These are phyloP conservation scores for Ceratocystis albifundus DNA, from an alignment of 2,329 filamentous ascomycete genomes.

Conservation along the genomic window DNA sequence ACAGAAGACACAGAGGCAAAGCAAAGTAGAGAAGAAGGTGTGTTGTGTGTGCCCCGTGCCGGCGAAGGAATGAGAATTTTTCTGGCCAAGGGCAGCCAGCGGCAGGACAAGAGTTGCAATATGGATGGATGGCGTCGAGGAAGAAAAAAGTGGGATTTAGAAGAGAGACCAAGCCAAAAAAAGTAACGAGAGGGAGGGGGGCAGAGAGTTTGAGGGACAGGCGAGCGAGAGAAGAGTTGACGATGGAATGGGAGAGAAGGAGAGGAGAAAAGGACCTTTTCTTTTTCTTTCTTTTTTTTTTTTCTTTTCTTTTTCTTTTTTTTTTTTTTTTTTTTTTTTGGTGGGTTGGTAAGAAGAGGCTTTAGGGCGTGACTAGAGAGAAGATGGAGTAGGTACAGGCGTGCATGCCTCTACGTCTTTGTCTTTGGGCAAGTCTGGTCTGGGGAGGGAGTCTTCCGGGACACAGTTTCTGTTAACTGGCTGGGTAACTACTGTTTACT, in stretches of 20 bases:
- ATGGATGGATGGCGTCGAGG: conserved; percentile 14
- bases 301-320: too few relatives aligned
- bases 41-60: conserved; percentile 17
- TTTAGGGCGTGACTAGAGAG: not conserved
- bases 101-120: conserved; percentile 9
- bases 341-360: not conserved
- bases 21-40: conserved; percentile 12
- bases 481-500: too few relatives aligned
- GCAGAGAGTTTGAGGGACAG: not conserved
- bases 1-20: not conserved
- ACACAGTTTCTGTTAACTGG: not conserved
- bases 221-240: not conserved
- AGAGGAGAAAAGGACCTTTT: conserved; percentile 3
- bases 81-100: conserved; percentile 19
- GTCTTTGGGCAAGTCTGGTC: too few relatives aligned
- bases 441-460: not conserved
- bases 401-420: not conserved
- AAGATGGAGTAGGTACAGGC: not conserved
- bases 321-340: too few relatives aligned
- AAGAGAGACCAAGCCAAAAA: conserved; percentile 4
- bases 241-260: conserved; percentile 15
- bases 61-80: conserved; percentile 24
- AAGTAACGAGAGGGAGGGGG: conserved; percentile 13
- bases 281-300: too few relatives aligned
- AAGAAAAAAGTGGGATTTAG: conserved; percentile 18